These are phyloP conservation scores for Pseudozyma pruni DNA, from an alignment of 1,284 basidiomycete species.

Conservation along the genomic window DNA sequence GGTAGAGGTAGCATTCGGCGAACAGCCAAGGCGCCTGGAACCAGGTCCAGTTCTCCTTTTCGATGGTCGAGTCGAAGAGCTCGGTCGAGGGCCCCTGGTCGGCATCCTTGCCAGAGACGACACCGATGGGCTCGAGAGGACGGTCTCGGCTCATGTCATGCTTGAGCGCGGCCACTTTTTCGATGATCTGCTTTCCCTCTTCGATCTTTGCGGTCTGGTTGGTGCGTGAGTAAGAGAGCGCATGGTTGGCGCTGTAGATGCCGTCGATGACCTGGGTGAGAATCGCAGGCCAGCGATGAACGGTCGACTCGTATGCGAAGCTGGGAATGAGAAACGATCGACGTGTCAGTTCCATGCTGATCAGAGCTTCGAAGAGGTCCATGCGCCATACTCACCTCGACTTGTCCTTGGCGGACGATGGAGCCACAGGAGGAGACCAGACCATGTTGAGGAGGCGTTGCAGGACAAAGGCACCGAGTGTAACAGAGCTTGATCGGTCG, in stretches of 20 bases:
- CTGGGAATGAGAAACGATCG: conserved; percentile 50
- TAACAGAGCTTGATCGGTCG: background rate
- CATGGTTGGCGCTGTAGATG: conserved; percentile 71
- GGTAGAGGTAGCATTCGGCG: conserved; percentile 86
- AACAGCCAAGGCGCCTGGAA: conserved; percentile 88
- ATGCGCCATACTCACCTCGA: conserved; percentile 21
- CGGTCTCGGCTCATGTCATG: conserved; percentile 88
- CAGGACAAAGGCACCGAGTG: background rate
- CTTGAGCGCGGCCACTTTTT: conserved; percentile 82
- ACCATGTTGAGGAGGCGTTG: conserved; percentile 19
- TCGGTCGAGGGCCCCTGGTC: conserved; percentile 76
- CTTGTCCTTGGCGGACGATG: conserved; percentile 49
- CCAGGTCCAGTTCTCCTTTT: conserved; percentile 76
- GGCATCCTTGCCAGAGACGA: conserved; percentile 33
- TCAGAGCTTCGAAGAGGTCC: too few relatives aligned
- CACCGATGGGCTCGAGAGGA: conserved; percentile 72
- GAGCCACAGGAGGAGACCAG: conserved; percentile 48
- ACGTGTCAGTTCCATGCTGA: background rate
- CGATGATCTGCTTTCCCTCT: conserved; percentile 84
- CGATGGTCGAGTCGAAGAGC: conserved; percentile 53
- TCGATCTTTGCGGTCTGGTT: conserved; percentile 71
- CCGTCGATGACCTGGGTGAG: conserved; percentile 82
- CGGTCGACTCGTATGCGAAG: conserved; percentile 74
- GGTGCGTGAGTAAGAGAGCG: conserved; percentile 60
- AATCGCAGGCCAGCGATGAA: conserved; percentile 87